Percentiles rank a stretch among this genome's conserved stretches.
These are phyloP conservation scores for Erythrobasidium hasegawianum DNA, from an alignment of 1,284 basidiomycete species.

Conservation along the genomic window DNA sequence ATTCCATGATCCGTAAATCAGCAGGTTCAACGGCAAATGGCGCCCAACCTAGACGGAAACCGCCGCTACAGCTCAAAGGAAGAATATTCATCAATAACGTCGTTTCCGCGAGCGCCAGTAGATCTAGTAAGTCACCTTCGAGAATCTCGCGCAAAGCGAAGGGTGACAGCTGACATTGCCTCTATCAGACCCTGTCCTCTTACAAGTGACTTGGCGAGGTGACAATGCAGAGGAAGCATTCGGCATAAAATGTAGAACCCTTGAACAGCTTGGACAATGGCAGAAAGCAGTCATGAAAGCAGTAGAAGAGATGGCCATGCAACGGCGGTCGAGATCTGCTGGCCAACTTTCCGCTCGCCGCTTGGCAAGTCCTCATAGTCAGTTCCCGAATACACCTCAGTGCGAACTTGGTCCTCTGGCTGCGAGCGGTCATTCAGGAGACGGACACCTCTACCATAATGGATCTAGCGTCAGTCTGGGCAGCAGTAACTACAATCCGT, in stretches of 20 bases:
- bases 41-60: constrained; percentile 15
- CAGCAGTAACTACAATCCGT: constrained; percentile 16
- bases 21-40: constrained; percentile 57
- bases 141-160: too few relatives aligned
- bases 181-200: constrained; percentile 49
- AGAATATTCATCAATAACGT: constrained; percentile 98
- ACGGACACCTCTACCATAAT: background rate
- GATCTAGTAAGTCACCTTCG: constrained; percentile 43
- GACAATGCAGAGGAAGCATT: constrained; percentile 74
- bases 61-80: constrained; percentile 76
- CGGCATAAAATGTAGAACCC: constrained; percentile 83
- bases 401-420: constrained; percentile 39
- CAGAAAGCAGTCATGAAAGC: constrained; percentile 80
- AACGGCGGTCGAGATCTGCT: constrained; percentile 47
- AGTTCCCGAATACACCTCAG: constrained; percentile 45
- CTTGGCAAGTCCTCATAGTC: constrained; percentile 40
- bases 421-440: background rate
- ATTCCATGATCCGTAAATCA: constrained; percentile 47
- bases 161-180: too few relatives aligned
- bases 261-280: constrained; percentile 92
- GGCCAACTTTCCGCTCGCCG: constrained; percentile 39
- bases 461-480: constrained; percentile 22
- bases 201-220: constrained; percentile 90
- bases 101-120: constrained; percentile 61
- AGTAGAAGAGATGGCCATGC: constrained; percentile 66